A percentile compares a stretch with the other conserved stretches of the same genome.
Evolutionary conservation across 192 early-diverging fungal species (phyloP).

Genomic region (Glomus cerebriforme): DNA sequence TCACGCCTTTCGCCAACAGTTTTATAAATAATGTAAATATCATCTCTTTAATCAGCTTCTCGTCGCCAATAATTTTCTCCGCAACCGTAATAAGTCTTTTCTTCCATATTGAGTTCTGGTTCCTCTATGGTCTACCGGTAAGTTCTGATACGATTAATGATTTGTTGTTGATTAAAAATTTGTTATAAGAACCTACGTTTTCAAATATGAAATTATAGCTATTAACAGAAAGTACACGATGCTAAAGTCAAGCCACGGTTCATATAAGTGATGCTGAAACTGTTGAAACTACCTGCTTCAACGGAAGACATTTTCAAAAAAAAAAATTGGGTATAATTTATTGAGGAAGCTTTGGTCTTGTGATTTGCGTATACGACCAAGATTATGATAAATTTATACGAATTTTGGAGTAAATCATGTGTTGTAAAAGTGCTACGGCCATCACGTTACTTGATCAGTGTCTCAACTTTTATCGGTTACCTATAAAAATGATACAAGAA

Average conservation of each 20-base stretch:
- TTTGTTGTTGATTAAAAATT: constrained; percentile 2
- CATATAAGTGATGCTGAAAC: not conserved
- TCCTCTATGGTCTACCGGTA: constrained; percentile 1
- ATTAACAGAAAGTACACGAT: constrained; percentile 2
- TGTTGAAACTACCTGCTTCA: not conserved
- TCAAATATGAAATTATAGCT: not conserved
- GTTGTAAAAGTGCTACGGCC: no score
- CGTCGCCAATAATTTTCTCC: constrained; percentile 14
- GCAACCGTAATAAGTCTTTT: constrained; percentile 15
- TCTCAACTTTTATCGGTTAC: no score
- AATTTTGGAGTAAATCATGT: no score
- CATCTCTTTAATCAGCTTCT: constrained; percentile 24
- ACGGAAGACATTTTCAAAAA: no score
- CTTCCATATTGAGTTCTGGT: constrained; percentile 16
- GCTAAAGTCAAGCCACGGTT: not conserved
- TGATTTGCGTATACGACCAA: no score
- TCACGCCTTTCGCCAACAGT: constrained; percentile 10
- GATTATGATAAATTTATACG: no score
- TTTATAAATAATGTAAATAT: constrained; percentile 22
- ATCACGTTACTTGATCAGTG: no score
- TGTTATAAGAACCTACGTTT: constrained; percentile 11
- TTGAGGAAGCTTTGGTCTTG: no score
- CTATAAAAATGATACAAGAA: no score
- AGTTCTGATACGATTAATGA: constrained; percentile 20
- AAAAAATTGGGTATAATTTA: no score